Evolutionary conservation across 129 eudicot genomes (phyloP).

Genomic region (Kitagawia praeruptora): DNA sequence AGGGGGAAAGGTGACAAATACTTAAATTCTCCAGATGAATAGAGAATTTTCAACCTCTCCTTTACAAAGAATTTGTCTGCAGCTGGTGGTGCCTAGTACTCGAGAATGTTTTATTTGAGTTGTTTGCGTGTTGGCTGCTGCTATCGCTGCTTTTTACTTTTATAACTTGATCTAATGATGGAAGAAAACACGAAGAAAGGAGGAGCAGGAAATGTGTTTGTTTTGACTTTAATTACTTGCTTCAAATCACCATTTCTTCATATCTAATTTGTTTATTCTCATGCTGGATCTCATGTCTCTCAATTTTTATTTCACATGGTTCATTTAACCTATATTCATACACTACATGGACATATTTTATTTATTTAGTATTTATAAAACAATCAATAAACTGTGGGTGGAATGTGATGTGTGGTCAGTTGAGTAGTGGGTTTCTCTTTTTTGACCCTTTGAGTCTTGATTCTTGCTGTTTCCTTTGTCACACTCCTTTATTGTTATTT

Average conservation of each 20-base stretch:
- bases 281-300: conserved; percentile 30
- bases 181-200: conserved; percentile 9
- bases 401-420: conserved; percentile 22
- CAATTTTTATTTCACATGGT: conserved; percentile 14
- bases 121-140: conserved; percentile 31
- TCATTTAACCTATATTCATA: neutral
- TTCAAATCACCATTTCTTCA: conserved; percentile 9
- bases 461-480: conserved; percentile 23
- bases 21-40: neutral
- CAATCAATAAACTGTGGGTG: conserved; percentile 15
- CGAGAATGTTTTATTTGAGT: conserved; percentile 28
- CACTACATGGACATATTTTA: neutral
- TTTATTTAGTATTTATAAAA: neutral
- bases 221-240: conserved; percentile 33
- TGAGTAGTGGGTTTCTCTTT: conserved; percentile 28
- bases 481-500: conserved; percentile 13
- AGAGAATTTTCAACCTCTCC: neutral
- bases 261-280: conserved; percentile 14
- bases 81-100: conserved; percentile 5
- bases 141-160: conserved; percentile 25
- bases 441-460: conserved; percentile 26
- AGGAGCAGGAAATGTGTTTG: conserved; percentile 16
- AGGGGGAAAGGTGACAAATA: neutral
- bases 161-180: conserved; percentile 22
- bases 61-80: conserved; percentile 5